These are phyloP conservation scores for Botrytis cinerea DNA, from an alignment of 2,329 filamentous ascomycete genomes.

Conservation along the genomic window DNA sequence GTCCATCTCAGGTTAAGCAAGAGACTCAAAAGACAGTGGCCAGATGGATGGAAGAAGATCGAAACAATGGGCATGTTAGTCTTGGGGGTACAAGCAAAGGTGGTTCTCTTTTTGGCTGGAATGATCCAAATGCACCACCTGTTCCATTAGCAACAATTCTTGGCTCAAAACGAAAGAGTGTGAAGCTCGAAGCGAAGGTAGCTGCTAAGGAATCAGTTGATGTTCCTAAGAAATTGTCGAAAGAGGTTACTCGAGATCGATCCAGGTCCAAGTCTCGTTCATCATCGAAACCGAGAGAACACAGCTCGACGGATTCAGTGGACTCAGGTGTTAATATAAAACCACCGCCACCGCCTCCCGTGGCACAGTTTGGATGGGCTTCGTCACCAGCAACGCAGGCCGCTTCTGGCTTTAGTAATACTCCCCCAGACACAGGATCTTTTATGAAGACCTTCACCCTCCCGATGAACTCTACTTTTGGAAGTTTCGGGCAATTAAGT, in stretches of 20 bases:
- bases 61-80: constrained; percentile 53
- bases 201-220: constrained; percentile 26
- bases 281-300: constrained; percentile 29
- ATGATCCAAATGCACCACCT: constrained; percentile 52
- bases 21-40: constrained; percentile 60
- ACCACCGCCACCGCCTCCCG: constrained; percentile 18
- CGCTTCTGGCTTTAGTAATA: constrained; percentile 3
- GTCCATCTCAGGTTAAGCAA: constrained; percentile 53
- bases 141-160: constrained; percentile 48
- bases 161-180: constrained; percentile 29
- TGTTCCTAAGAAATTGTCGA: constrained; percentile 37
- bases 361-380: constrained; percentile 37
- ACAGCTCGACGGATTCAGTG: constrained; percentile 31
- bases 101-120: constrained; percentile 61
- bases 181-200: constrained; percentile 26
- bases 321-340: constrained; percentile 24
- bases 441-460: neutral
- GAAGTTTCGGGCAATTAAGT: neutral
- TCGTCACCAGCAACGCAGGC: constrained; percentile 1
- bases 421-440: neutral
- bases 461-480: neutral
- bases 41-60: constrained; percentile 67
- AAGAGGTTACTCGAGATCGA: constrained; percentile 29
- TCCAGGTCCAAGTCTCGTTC: constrained; percentile 32
- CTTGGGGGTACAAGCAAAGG: constrained; percentile 50